Percentiles rank a stretch among this genome's conserved stretches.
phyloP scores from a whole-genome alignment of 352 stramenopile genomes.

The Globisporangium takayamanum region DNA sequence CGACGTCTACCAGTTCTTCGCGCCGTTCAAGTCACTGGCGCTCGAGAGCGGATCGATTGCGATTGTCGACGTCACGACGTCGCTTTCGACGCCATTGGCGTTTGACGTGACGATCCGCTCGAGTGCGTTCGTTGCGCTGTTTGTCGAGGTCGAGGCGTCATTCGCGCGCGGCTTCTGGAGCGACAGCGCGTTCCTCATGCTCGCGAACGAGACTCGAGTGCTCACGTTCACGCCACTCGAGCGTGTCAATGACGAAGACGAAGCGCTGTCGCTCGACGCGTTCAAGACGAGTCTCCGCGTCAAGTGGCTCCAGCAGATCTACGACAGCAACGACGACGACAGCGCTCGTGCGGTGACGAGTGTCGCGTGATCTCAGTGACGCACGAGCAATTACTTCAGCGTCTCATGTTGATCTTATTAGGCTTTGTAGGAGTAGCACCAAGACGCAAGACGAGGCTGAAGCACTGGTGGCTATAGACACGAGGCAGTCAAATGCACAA shows the following conservation, averaged over 20 bases:
- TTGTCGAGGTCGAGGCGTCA: slow-evolving; percentile 58
- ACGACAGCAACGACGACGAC: slow-evolving; percentile 17
- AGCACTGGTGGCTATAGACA: background rate
- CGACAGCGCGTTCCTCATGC: slow-evolving; percentile 67
- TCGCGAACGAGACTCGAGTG: slow-evolving; percentile 44
- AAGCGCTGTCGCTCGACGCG: slow-evolving; percentile 15
- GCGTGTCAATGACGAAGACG: background rate
- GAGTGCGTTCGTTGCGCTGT: slow-evolving; percentile 58
- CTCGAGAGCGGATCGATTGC: slow-evolving; percentile 29
- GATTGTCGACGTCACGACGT: slow-evolving; percentile 11
- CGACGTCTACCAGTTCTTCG: slow-evolving; percentile 61
- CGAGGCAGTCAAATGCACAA: background rate
- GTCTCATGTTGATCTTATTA: no score
- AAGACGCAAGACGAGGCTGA: no score
- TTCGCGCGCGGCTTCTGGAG: slow-evolving; percentile 57
- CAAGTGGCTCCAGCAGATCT: slow-evolving; percentile 74
- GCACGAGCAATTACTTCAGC: background rate
- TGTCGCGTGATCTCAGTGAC: background rate
- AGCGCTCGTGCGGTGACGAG: background rate
- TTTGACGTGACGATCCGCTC: slow-evolving; percentile 45
- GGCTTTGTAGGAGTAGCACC: no score
- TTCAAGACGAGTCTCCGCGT: slow-evolving; percentile 38
- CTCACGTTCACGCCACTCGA: slow-evolving; percentile 38
- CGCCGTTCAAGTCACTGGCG: slow-evolving; percentile 56
- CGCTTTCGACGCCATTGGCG: background rate